Evolutionary conservation across 805 yeast genomes (phyloP).

Genomic region (Starmera amethionina): DNA sequence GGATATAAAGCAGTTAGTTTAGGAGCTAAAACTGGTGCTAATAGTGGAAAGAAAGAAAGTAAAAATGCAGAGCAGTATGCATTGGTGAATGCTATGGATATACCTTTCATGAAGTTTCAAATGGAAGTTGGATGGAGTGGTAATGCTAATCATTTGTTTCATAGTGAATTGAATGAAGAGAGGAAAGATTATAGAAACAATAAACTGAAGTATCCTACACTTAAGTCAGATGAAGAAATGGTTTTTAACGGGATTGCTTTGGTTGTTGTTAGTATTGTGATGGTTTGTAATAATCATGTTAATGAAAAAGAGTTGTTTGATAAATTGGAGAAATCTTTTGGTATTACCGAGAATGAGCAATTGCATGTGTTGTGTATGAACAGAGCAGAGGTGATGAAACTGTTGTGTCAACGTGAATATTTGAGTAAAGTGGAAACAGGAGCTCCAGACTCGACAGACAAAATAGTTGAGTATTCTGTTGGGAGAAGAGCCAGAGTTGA

Average conservation of each 20-base stretch:
- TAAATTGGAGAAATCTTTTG: constrained; percentile 28
- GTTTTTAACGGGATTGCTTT: constrained; percentile 13
- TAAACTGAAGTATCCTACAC: constrained; percentile 9
- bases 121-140: constrained; percentile 6
- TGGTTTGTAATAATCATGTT: constrained; percentile 17
- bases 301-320: constrained; percentile 32
- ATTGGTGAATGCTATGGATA: constrained; percentile 7
- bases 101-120: constrained; percentile 7
- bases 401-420: constrained; percentile 1
- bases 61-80: constrained; percentile 5
- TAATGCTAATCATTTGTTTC: constrained; percentile 6
- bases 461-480: constrained; percentile 17
- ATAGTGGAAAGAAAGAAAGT: background rate
- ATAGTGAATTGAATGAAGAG: constrained; percentile 14
- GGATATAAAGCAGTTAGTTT: background rate
- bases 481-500: constrained; percentile 21
- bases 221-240: constrained; percentile 10
- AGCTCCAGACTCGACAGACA: constrained; percentile 6
- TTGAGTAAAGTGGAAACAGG: too few species aligned
- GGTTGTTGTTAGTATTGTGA: constrained; percentile 13
- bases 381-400: constrained; percentile 13
- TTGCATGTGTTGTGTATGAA: constrained; percentile 7
- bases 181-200: constrained; percentile 16
- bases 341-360: constrained; percentile 5
- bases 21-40: background rate